These are phyloP conservation scores for Reticulascus tulasneorum DNA, from an alignment of 2,329 filamentous ascomycete genomes.

Conservation along the genomic window DNA sequence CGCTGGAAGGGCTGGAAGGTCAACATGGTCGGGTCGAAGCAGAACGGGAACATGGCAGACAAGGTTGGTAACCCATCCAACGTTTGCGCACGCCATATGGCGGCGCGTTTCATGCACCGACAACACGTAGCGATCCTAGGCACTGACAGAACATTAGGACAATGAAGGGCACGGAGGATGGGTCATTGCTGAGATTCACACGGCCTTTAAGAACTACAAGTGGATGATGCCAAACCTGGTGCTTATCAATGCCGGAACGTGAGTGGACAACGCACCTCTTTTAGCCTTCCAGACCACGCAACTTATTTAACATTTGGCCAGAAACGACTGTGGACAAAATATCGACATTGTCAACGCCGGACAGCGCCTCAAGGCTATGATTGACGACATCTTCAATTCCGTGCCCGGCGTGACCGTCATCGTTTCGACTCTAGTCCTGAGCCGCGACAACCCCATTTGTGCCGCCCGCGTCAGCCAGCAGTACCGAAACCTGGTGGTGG, in stretches of 20 bases:
- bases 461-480: conserved; percentile 28
- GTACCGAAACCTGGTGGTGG: conserved; percentile 20
- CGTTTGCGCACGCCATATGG: neutral
- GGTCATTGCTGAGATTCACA: conserved; percentile 32
- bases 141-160: conserved; percentile 13
- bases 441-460: conserved; percentile 20
- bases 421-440: conserved; percentile 32
- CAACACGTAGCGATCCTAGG: neutral
- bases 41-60: conserved; percentile 30
- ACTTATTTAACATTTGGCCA: too few species aligned
- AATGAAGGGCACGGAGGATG: conserved; percentile 39
- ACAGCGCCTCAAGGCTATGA: conserved; percentile 25
- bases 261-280: conserved; percentile 28
- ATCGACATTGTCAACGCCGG: conserved; percentile 26
- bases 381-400: conserved; percentile 25
- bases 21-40: conserved; percentile 35
- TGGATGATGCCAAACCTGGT: conserved; percentile 32
- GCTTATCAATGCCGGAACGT: conserved; percentile 37
- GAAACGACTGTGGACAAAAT: too few species aligned
- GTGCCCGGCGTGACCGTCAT: conserved; percentile 30
- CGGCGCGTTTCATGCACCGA: neutral
- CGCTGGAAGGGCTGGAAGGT: conserved; percentile 21
- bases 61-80: neutral
- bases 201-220: conserved; percentile 24
- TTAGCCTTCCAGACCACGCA: conserved; percentile 24